phyloP scores from a whole-genome alignment of 106 monocot genomes.

The Platanthera zijinensis region DNA sequence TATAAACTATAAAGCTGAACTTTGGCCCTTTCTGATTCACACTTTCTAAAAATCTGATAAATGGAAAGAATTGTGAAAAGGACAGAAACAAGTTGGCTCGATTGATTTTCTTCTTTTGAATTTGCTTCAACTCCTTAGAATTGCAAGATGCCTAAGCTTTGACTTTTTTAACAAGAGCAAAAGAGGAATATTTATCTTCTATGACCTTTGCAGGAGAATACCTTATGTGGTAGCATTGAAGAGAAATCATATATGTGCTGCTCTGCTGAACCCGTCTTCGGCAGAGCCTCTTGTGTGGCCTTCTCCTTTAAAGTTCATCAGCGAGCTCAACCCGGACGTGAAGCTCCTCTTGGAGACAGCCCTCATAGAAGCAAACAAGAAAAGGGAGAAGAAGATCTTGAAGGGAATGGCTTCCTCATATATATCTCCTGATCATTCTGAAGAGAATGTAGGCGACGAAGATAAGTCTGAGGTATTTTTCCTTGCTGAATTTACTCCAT shows the following conservation, averaged over 20 bases:
- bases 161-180: too few relatives aligned
- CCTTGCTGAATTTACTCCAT: not conserved
- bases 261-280: constrained; percentile 78
- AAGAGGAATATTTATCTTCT: not conserved
- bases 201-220: constrained; percentile 51
- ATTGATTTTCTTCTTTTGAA: too few relatives aligned
- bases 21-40: too few relatives aligned
- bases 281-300: constrained; percentile 96
- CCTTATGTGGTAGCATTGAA: constrained; percentile 71
- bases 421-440: constrained; percentile 42
- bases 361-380: constrained; percentile 72
- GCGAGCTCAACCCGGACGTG: constrained; percentile 62
- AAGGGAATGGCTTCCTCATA: constrained; percentile 42
- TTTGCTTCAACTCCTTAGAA: too few relatives aligned
- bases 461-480: constrained; percentile 50
- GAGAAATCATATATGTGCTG: constrained; percentile 65
- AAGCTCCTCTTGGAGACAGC: constrained; percentile 75
- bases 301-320: constrained; percentile 84
- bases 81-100: too few relatives aligned
- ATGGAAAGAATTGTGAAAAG: too few relatives aligned
- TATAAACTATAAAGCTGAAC: too few relatives aligned
- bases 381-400: constrained; percentile 74
- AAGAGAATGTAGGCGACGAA: constrained; percentile 45
- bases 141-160: too few relatives aligned
- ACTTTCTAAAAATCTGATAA: too few relatives aligned